Percentiles rank a stretch among this genome's conserved stretches.
phyloP scores from a whole-genome alignment of 2,329 filamentous ascomycete species.

The Hypoxylon sp. region DNA sequence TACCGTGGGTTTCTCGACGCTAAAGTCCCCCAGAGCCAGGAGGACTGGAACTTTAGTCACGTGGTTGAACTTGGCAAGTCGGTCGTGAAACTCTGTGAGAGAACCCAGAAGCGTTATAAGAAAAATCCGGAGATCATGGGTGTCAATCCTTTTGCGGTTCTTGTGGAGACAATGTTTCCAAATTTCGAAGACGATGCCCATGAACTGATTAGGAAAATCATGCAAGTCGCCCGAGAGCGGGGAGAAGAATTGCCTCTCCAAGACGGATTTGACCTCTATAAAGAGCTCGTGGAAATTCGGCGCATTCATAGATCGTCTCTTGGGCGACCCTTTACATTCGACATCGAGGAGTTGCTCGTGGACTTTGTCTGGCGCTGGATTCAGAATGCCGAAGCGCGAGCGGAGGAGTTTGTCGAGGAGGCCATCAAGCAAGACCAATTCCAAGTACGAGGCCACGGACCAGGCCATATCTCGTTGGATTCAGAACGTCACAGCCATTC shows the following conservation, averaged over 20 bases:
- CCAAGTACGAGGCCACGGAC: slow-evolving; percentile 76
- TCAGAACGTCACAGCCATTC: slow-evolving; percentile 93
- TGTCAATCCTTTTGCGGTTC: slow-evolving; percentile 73
- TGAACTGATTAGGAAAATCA: slow-evolving; percentile 85
- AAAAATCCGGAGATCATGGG: slow-evolving; percentile 92
- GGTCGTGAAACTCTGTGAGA: slow-evolving; percentile 87
- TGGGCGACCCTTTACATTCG: slow-evolving; percentile 83
- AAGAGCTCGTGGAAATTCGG: slow-evolving; percentile 87
- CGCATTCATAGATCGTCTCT: slow-evolving; percentile 83
- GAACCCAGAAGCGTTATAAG: slow-evolving; percentile 91
- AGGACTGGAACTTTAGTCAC: slow-evolving; percentile 91
- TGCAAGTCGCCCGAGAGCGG: slow-evolving; percentile 78
- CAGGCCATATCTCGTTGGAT: slow-evolving; percentile 76
- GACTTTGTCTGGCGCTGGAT: slow-evolving; percentile 99
- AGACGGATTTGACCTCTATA: slow-evolving; percentile 95
- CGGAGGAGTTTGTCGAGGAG: slow-evolving; percentile 87
- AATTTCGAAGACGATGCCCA: slow-evolving; percentile 91
- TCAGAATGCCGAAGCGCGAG: slow-evolving; percentile 80
- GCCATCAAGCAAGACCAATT: slow-evolving; percentile 94
- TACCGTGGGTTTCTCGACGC: slow-evolving; percentile 85
- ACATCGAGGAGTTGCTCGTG: slow-evolving; percentile 87
- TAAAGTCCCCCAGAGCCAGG: slow-evolving; percentile 83
- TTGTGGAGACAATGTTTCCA: slow-evolving; percentile 88
- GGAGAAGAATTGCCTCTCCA: slow-evolving; percentile 85
- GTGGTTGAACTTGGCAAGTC: slow-evolving; percentile 90